Evolutionary conservation across 2,329 filamentous ascomycete species (phyloP).

Genomic region (Colletotrichum sublineola): DNA sequence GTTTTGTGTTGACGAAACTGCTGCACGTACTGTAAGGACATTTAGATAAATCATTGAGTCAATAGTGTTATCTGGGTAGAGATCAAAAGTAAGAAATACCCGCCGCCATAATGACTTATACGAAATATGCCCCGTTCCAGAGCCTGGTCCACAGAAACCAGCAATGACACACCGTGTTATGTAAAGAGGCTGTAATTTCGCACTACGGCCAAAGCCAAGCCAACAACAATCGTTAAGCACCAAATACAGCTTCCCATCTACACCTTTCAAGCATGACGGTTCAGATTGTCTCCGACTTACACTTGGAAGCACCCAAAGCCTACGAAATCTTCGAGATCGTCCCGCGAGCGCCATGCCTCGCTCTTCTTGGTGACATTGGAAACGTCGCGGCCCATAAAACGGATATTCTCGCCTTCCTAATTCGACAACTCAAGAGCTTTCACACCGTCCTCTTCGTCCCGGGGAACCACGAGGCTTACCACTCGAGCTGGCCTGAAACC

Average conservation of each 20-base stretch:
- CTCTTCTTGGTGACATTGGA: slow-evolving; percentile 70
- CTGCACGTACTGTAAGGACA: neutral
- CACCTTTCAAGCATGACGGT: slow-evolving; percentile 38
- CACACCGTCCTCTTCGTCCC: slow-evolving; percentile 63
- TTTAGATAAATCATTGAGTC: too few relatives aligned
- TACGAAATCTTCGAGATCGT: slow-evolving; percentile 65
- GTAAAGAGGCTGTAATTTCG: too few relatives aligned
- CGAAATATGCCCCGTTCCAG: too few relatives aligned
- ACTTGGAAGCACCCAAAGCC: slow-evolving; percentile 63
- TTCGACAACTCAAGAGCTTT: slow-evolving; percentile 62
- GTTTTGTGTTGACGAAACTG: neutral
- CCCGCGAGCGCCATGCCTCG: slow-evolving; percentile 63
- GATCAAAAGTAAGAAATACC: too few relatives aligned
- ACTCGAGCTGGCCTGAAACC: slow-evolving; percentile 53
- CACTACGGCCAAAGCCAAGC: too few relatives aligned
- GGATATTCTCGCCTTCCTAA: slow-evolving; percentile 62
- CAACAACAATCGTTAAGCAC: neutral
- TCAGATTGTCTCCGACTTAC: slow-evolving; percentile 70
- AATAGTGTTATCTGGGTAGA: too few relatives aligned
- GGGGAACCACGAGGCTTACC: slow-evolving; percentile 70
- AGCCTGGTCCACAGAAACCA: too few relatives aligned
- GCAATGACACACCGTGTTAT: too few relatives aligned
- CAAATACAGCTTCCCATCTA: neutral
- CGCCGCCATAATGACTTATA: too few relatives aligned
- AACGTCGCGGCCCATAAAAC: slow-evolving; percentile 55